Conservation (phyloP, 2,329 filamentous ascomycete species). For the Clonostachys sp. region DNA sequence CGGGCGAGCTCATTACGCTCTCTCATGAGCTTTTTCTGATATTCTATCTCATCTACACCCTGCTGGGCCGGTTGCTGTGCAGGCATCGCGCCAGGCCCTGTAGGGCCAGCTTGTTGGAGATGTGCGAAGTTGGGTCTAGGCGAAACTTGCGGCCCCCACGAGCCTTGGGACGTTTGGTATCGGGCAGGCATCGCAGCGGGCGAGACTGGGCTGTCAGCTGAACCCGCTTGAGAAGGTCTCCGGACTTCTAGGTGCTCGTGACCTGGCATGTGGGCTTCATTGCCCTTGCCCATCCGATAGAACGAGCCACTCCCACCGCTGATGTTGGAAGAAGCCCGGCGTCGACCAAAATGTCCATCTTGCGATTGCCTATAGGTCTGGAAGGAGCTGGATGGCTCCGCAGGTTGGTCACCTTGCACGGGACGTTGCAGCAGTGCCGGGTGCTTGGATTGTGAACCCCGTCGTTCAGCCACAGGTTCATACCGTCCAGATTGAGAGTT, state of each 20-base stretch:
- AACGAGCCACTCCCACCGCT: constrained; percentile 78
- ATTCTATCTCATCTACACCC: constrained; percentile 46
- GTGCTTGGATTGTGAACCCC: constrained; percentile 65
- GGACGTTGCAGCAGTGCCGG: constrained; percentile 77
- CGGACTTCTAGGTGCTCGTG: constrained; percentile 37
- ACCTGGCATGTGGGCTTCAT: constrained; percentile 33
- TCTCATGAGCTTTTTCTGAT: constrained; percentile 68
- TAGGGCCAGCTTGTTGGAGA: constrained; percentile 22
- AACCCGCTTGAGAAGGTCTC: constrained; percentile 43
- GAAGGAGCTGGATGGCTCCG: constrained; percentile 82
- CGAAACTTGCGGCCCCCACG: constrained; percentile 29
- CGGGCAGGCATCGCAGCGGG: constrained; percentile 20
- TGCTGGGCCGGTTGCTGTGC: constrained; percentile 20
- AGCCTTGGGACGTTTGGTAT: constrained; percentile 13
- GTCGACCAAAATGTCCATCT: constrained; percentile 65
- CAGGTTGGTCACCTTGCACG: constrained; percentile 58
- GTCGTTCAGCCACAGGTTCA: constrained; percentile 79
- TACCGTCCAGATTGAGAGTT: constrained; percentile 95
- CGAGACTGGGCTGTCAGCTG: constrained; percentile 45
- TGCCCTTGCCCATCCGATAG: constrained; percentile 44
- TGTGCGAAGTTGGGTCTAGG: constrained; percentile 34
- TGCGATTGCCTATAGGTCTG: constrained; percentile 70
- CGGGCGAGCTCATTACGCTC: constrained; percentile 66
- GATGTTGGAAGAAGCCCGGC: constrained; percentile 85
- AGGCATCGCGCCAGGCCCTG: constrained; percentile 5